These are phyloP conservation scores for Fusarium chuoi DNA, from an alignment of 2,329 filamentous ascomycete genomes.

Conservation along the genomic window DNA sequence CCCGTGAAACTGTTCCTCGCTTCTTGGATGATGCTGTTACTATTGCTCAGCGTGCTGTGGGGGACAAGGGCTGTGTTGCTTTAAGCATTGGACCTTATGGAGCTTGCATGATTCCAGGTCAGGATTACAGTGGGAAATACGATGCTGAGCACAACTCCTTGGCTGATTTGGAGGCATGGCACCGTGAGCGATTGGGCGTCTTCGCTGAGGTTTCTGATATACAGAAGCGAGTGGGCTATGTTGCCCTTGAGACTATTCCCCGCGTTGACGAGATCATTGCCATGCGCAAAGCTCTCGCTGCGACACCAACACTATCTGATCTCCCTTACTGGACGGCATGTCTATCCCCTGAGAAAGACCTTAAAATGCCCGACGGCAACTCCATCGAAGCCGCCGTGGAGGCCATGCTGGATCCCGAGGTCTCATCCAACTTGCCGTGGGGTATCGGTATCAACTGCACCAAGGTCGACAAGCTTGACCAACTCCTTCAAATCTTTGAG, in stretches of 20 bases:
- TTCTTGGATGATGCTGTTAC: slow-evolving; percentile 57
- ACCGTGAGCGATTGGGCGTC: slow-evolving; percentile 62
- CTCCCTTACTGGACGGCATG: slow-evolving; percentile 70
- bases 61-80: slow-evolving; percentile 54
- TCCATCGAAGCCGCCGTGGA: slow-evolving; percentile 48
- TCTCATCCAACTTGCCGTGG: slow-evolving; percentile 57
- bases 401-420: slow-evolving; percentile 50
- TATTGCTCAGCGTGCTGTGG: slow-evolving; percentile 54
- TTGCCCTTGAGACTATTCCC: slow-evolving; percentile 75
- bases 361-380: slow-evolving; percentile 67
- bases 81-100: slow-evolving; percentile 74
- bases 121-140: slow-evolving; percentile 73
- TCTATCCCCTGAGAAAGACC: slow-evolving; percentile 67
- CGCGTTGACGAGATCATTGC: slow-evolving; percentile 70
- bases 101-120: slow-evolving; percentile 71
- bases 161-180: slow-evolving; percentile 64
- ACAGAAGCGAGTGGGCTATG: slow-evolving; percentile 58
- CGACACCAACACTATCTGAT: slow-evolving; percentile 39
- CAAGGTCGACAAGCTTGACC: slow-evolving; percentile 70
- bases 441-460: slow-evolving; percentile 77
- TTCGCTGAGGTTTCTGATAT: slow-evolving; percentile 57
- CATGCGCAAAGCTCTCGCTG: slow-evolving; percentile 58
- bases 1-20: slow-evolving; percentile 49
- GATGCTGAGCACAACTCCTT: slow-evolving; percentile 58
- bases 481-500: slow-evolving; percentile 66